Conservation (phyloP, 2,329 filamentous ascomycete genomes). For the Geosmithia flava region DNA sequence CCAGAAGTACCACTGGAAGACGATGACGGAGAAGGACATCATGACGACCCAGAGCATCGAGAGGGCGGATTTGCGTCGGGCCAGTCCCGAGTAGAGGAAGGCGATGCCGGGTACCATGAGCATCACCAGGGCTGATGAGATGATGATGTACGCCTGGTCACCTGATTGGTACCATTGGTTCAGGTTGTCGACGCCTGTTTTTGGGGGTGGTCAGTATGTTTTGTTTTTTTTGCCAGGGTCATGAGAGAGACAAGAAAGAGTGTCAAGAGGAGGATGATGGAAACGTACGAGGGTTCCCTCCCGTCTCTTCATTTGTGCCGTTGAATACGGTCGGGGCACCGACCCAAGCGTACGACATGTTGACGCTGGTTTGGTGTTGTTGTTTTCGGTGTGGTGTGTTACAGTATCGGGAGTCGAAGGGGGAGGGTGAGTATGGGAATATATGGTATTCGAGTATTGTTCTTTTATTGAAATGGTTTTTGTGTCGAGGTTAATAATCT, state of each 20-base stretch:
- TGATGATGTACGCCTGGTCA: slow-evolving; percentile 87
- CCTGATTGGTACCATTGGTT: slow-evolving; percentile 93
- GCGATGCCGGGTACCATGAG: slow-evolving; percentile 95
- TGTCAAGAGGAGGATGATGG: background rate
- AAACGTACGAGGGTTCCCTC: slow-evolving; percentile 66
- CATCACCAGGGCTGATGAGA: slow-evolving; percentile 84
- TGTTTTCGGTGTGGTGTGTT: background rate
- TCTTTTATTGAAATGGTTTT: too few relatives aligned
- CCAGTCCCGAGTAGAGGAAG: slow-evolving; percentile 94
- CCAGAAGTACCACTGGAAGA: slow-evolving; percentile 99
- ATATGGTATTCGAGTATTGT: too few relatives aligned
- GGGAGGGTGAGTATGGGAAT: too few relatives aligned
- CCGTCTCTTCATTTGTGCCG: slow-evolving; percentile 49
- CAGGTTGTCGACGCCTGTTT: slow-evolving; percentile 65
- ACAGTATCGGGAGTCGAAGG: too few relatives aligned
- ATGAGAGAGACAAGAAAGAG: too few relatives aligned
- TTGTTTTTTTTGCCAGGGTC: too few relatives aligned
- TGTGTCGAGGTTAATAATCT: too few relatives aligned
- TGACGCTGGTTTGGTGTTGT: background rate
- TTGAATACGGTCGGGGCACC: slow-evolving; percentile 49
- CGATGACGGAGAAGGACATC: slow-evolving; percentile 81
- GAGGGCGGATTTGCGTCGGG: slow-evolving; percentile 92
- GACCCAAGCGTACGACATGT: slow-evolving; percentile 48
- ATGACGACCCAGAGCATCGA: slow-evolving; percentile 97
- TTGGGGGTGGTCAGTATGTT: background rate